Percentiles rank a stretch among this genome's conserved stretches.
These are phyloP conservation scores for Botrytis pseudocinerea DNA, from an alignment of 2,329 filamentous ascomycete species.

Conservation along the genomic window DNA sequence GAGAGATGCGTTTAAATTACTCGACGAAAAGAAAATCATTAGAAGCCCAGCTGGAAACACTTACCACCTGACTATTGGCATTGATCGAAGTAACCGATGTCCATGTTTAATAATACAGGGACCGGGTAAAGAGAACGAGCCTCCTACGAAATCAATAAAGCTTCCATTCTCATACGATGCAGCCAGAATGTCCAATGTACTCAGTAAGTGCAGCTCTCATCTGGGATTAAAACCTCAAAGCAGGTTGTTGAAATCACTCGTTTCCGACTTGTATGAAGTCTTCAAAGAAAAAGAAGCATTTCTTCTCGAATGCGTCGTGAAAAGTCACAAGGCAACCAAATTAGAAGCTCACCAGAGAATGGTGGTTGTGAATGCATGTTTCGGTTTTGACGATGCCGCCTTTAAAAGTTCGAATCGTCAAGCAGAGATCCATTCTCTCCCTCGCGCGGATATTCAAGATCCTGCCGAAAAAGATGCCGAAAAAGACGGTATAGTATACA, in stretches of 20 bases:
- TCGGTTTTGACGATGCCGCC: constrained; percentile 71
- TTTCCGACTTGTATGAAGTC: constrained; percentile 57
- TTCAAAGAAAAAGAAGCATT: constrained; percentile 67
- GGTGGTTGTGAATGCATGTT: constrained; percentile 54
- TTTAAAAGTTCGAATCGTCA: constrained; percentile 64
- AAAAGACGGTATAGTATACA: constrained; percentile 75
- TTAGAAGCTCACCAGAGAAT: constrained; percentile 41
- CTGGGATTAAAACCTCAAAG: constrained; percentile 39
- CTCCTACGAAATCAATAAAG: constrained; percentile 47
- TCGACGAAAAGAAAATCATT: constrained; percentile 44
- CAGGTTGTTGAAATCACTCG: constrained; percentile 41
- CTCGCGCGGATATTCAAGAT: constrained; percentile 53
- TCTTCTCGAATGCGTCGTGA: constrained; percentile 56
- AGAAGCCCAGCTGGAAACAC: constrained; percentile 44
- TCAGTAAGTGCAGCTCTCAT: constrained; percentile 48
- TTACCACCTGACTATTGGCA: constrained; percentile 58
- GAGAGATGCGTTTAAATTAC: constrained; percentile 54
- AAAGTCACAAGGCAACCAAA: constrained; percentile 5
- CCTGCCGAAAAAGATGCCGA: constrained; percentile 62
- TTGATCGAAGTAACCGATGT: constrained; percentile 62
- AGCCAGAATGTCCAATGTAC: constrained; percentile 48
- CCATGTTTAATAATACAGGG: constrained; percentile 60
- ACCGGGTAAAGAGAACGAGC: constrained; percentile 49
- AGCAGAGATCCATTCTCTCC: constrained; percentile 57
- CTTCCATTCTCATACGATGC: constrained; percentile 63